These are phyloP conservation scores for Colletotrichum agaves DNA, from an alignment of 2,329 filamentous ascomycete species.

Conservation along the genomic window DNA sequence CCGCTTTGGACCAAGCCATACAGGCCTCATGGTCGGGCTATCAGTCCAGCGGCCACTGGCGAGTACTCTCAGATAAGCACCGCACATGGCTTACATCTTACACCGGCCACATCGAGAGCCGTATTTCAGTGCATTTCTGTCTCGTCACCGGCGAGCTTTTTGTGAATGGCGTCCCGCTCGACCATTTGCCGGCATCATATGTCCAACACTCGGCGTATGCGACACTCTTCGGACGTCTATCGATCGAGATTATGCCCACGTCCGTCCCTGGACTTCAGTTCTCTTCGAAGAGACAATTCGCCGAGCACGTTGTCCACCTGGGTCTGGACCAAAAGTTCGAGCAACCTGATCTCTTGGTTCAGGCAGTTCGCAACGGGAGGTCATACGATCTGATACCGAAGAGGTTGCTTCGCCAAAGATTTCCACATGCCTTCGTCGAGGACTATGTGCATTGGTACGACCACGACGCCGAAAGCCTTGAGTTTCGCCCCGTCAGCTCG, in stretches of 20 bases:
- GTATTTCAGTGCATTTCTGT: constrained; percentile 55
- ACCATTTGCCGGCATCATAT: constrained; percentile 58
- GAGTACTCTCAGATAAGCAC: neutral
- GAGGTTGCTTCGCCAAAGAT: neutral
- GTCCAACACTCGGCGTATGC: constrained; percentile 52
- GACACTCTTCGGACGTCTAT: constrained; percentile 54
- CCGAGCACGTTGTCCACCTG: constrained; percentile 45
- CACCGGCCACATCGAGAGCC: constrained; percentile 18
- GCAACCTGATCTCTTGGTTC: neutral
- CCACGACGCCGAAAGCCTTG: constrained; percentile 40
- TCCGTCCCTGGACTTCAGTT: constrained; percentile 52
- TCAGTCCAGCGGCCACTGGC: neutral
- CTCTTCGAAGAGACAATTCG: constrained; percentile 46
- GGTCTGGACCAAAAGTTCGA: neutral
- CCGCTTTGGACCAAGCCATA: constrained; percentile 1
- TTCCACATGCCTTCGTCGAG: constrained; percentile 51
- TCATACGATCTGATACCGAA: neutral
- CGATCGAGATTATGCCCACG: constrained; percentile 57
- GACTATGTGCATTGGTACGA: constrained; percentile 61
- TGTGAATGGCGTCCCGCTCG: constrained; percentile 60
- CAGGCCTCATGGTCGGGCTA: neutral
- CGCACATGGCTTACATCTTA: neutral
- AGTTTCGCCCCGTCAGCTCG: constrained; percentile 44
- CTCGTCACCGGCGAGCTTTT: constrained; percentile 62
- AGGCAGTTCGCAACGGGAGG: neutral